Conservation (phyloP, 495 filamentous ascomycete species). For the Lophiotrema nucula region DNA sequence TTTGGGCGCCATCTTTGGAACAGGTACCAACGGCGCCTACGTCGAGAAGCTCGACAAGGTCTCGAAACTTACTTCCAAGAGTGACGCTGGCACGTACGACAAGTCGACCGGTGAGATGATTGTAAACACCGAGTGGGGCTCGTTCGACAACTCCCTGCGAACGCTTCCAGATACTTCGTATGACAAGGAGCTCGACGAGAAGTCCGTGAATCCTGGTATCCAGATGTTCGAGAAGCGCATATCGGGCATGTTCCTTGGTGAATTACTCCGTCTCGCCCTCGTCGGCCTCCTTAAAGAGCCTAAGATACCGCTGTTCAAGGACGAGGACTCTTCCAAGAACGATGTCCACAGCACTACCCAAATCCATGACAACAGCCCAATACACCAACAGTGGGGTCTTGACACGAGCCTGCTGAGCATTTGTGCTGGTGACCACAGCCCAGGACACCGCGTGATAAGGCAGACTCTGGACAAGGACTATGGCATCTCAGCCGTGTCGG, state of each 20-base stretch:
- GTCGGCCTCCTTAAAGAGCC: slow-evolving; percentile 59
- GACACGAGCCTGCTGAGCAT: slow-evolving; percentile 84
- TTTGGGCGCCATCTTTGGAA: slow-evolving; percentile 90
- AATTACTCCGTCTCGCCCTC: slow-evolving; percentile 80
- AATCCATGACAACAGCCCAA: slow-evolving; percentile 58
- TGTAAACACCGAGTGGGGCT: slow-evolving; percentile 97
- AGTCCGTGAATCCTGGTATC: slow-evolving; percentile 86
- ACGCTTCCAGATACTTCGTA: slow-evolving; percentile 84
- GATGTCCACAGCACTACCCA: slow-evolving; percentile 66
- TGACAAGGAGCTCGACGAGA: slow-evolving; percentile 73
- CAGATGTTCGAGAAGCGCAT: slow-evolving; percentile 99
- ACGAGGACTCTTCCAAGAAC: slow-evolving; percentile 62
- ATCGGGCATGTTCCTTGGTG: slow-evolving; percentile 96
- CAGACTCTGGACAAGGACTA: slow-evolving; percentile 73
- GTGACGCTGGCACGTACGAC: slow-evolving; percentile 60
- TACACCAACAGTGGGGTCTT: slow-evolving; percentile 84
- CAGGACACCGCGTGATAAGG: slow-evolving; percentile 62
- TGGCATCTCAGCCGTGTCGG: slow-evolving; percentile 65
- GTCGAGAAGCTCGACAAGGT: slow-evolving; percentile 71
- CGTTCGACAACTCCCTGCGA: slow-evolving; percentile 89
- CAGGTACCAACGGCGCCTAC: slow-evolving; percentile 93
- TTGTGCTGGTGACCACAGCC: slow-evolving; percentile 70
- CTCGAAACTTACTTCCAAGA: slow-evolving; percentile 60
- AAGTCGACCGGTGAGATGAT: slow-evolving; percentile 89
- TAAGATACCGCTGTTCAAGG: slow-evolving; percentile 63